Evolutionary conservation across 1,284 basidiomycete species (phyloP).

Genomic region (Trametes pubescens): DNA sequence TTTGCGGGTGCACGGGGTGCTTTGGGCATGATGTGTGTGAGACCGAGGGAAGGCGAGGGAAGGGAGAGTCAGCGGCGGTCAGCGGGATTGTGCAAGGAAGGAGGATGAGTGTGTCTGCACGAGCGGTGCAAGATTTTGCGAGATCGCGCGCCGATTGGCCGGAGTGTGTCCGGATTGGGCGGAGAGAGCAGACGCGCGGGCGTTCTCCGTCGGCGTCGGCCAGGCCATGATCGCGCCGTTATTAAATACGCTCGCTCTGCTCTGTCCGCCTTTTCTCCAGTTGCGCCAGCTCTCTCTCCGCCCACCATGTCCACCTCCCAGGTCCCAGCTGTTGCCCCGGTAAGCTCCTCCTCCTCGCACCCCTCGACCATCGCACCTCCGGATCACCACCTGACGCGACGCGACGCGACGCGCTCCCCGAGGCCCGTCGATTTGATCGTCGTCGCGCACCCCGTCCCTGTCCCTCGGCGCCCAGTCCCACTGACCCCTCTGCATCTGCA

Average conservation of each 20-base stretch:
- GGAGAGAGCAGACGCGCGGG: not conserved
- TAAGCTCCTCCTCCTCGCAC: conserved; percentile 2
- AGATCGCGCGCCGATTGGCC: conserved; percentile 31
- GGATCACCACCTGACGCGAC: conserved; percentile 17
- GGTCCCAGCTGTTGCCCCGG: conserved; percentile 22
- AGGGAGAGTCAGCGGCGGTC: conserved; percentile 13
- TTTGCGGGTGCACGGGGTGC: conserved; percentile 60
- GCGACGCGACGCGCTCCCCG: conserved; percentile 22
- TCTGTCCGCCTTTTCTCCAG: conserved; percentile 19
- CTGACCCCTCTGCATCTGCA: conserved; percentile 37
- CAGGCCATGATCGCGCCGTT: not conserved
- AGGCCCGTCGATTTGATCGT: conserved; percentile 11
- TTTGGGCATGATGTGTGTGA: conserved; percentile 64
- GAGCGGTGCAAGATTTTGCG: conserved; percentile 27
- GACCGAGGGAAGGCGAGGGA: not conserved
- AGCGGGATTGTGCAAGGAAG: conserved; percentile 17
- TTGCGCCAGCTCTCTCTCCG: conserved; percentile 5
- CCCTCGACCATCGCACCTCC: not conserved
- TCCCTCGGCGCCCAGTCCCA: conserved; percentile 15
- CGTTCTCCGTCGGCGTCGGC: conserved; percentile 9
- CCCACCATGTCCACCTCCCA: conserved; percentile 30
- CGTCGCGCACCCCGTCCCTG: not conserved
- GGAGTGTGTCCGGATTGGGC: conserved; percentile 4
- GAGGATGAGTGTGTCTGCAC: not conserved
- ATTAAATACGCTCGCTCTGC: conserved; percentile 11